Base-by-base conservation (phyloP, 169 alveolate species). In the Plasmodium malariae region DNA sequence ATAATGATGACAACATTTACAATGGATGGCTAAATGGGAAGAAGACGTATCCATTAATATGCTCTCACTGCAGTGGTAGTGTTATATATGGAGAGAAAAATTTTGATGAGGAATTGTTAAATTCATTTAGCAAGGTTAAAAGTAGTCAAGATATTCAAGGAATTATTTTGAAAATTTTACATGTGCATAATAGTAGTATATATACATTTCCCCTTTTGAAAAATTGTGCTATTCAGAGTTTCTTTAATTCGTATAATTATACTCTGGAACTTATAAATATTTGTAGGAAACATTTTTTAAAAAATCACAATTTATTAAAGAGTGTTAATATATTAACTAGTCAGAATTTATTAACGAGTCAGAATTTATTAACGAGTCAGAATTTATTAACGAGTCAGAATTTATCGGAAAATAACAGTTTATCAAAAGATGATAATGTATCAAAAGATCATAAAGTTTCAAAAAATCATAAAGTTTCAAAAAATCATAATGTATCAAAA, bases 61-160 rank as follows among this genome's bases (percentile, higher is more conserved):
- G 97, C 73, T 92, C 97, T 3, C 98, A 97, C 72, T 97, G 99
- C 55, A 98, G 98, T 26, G 99, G 99, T 1, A 96, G 98, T 97
- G 94, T 95, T 24, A 95, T 97, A 85, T 97, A 97, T 93, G 97
- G 98, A 5, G 98, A 97, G 88, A 97, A 97, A 76, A 95, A 93
- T 37, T 93, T 96, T 12, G 97, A 96, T 28, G 96, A 94, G 21
- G 89, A 88, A 19, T 92, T 95, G 9, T 90, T 97, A 69, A 93
- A 95, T 9, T 72, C 93, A 74, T 94, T 97, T 96, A 95, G 98
- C 59, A 91, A 91, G 78, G 91, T 96, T 9, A 96, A 96, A 92
- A 94, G 97, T 5, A 97, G 98, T 36, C 96, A 97, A 83, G 94
- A 97, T 88, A 91, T 97, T 3, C 92, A 94, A 67, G 97, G 98